Evolutionary conservation across 2,329 filamentous ascomycete species (phyloP).

Genomic region (Stachybotrys elegans): DNA sequence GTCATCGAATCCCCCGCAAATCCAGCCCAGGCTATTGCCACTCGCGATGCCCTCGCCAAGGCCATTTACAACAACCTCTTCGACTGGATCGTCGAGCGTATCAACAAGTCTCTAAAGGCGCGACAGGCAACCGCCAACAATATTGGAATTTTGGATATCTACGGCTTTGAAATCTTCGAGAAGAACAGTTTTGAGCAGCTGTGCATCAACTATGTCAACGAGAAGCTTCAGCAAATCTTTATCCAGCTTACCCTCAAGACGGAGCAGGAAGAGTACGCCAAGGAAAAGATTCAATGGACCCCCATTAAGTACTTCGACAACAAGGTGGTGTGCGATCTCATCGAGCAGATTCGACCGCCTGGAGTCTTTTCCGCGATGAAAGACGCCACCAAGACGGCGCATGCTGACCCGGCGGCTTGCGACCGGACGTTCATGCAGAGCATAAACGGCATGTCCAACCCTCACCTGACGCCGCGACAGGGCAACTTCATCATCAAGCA

Average conservation of each 20-base stretch:
- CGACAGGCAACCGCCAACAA: conserved; percentile 72
- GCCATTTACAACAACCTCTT: conserved; percentile 98
- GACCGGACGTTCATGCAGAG: conserved; percentile 95
- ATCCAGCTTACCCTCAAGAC: conserved; percentile 95
- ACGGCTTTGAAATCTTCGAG: conserved; percentile 98
- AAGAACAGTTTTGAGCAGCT: conserved; percentile 99
- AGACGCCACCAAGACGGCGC: conserved; percentile 96
- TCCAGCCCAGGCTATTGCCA: conserved; percentile 76
- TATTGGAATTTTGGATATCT: conserved; percentile 97
- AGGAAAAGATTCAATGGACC: conserved; percentile 97
- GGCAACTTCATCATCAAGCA: conserved; percentile 98
- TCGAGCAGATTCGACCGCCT: conserved; percentile 84
- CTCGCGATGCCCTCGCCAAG: conserved; percentile 86
- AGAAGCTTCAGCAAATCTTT: conserved; percentile 98
- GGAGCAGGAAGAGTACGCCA: conserved; percentile 94
- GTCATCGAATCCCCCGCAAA: conserved; percentile 76
- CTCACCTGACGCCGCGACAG: conserved; percentile 86
- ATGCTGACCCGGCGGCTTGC: conserved; percentile 89
- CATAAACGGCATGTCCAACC: conserved; percentile 84
- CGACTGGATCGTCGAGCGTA: conserved; percentile 93
- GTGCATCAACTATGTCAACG: conserved; percentile 99
- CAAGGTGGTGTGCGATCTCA: conserved; percentile 96
- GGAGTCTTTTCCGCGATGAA: conserved; percentile 95
- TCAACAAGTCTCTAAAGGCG: conserved; percentile 83
- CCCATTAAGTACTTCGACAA: conserved; percentile 99